phyloP scores from a whole-genome alignment of 805 yeast genomes.

The Candida golubevii region DNA sequence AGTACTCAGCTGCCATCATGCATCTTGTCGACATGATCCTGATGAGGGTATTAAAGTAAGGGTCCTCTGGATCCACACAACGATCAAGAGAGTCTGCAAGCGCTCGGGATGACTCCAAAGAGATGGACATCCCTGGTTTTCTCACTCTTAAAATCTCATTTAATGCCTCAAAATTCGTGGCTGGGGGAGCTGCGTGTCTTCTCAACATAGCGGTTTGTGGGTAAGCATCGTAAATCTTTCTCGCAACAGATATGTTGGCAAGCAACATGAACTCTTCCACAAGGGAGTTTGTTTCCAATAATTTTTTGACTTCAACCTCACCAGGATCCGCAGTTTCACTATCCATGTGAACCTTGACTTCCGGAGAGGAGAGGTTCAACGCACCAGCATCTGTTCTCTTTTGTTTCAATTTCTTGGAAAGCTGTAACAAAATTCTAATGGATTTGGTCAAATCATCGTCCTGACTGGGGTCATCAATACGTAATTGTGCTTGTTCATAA shows the following conservation, averaged over 20 bases:
- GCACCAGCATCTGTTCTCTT: conserved; percentile 93
- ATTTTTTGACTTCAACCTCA: conserved; percentile 86
- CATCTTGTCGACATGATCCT: conserved; percentile 98
- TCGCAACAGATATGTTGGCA: conserved; percentile 94
- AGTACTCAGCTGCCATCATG: conserved; percentile 99
- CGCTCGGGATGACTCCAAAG: conserved; percentile 82
- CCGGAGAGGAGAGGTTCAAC: conserved; percentile 93
- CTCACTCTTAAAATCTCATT: conserved; percentile 84
- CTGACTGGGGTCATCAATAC: conserved; percentile 76
- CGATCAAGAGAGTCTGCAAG: conserved; percentile 91
- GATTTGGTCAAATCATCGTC: conserved; percentile 84
- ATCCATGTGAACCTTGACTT: conserved; percentile 95
- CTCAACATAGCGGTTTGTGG: conserved; percentile 99
- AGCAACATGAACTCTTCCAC: conserved; percentile 98
- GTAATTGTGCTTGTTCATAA: conserved; percentile 85
- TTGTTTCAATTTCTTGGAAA: conserved; percentile 84
- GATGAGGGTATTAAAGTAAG: conserved; percentile 86
- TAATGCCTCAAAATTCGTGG: conserved; percentile 82
- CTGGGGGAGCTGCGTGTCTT: conserved; percentile 97
- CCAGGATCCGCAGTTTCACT: conserved; percentile 96
- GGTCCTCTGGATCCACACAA: conserved; percentile 77
- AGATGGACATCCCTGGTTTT: conserved; percentile 63
- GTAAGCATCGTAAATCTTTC: conserved; percentile 84
- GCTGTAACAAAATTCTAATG: conserved; percentile 71
- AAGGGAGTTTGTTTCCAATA: conserved; percentile 86